Conservation (phyloP, 306 rosid genomes). For the Acacia crassicarpa region DNA sequence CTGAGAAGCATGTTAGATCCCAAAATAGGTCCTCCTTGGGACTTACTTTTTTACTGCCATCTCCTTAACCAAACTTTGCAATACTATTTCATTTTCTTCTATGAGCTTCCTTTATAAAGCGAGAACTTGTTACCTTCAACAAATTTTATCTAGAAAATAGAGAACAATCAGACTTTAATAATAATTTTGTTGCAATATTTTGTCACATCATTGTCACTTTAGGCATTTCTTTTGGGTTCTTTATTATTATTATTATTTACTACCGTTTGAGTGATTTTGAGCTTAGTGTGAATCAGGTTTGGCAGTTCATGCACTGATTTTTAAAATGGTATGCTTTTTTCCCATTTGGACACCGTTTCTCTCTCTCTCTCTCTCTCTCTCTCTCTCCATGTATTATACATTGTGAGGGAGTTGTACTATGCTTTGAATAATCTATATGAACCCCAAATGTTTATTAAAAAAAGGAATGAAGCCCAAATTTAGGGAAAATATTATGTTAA, state of each 20-base stretch:
- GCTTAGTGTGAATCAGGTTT: neutral
- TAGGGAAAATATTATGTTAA: neutral
- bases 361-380: no score
- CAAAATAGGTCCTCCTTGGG: constrained; percentile 28
- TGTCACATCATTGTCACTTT: neutral
- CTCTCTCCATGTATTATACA: no score
- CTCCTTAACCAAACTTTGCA: neutral
- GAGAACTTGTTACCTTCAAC: neutral
- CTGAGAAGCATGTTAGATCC: constrained; percentile 35
- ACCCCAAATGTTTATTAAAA: neutral
- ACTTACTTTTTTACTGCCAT: constrained; percentile 1
- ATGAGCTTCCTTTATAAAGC: neutral
- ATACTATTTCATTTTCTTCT: neutral
- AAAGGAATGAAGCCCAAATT: neutral
- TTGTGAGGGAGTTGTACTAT: no score
- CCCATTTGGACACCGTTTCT: no score
- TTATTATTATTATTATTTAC: neutral
- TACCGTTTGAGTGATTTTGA: neutral
- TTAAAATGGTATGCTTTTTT: no score
- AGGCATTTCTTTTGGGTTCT: neutral
- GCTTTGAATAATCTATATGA: no score
- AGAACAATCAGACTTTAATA: neutral
- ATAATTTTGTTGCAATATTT: neutral
- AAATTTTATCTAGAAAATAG: neutral
- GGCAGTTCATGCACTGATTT: no score